These are phyloP conservation scores for Lentinus tigrinus DNA, from an alignment of 768 basidiomycete species.

Conservation along the genomic window DNA sequence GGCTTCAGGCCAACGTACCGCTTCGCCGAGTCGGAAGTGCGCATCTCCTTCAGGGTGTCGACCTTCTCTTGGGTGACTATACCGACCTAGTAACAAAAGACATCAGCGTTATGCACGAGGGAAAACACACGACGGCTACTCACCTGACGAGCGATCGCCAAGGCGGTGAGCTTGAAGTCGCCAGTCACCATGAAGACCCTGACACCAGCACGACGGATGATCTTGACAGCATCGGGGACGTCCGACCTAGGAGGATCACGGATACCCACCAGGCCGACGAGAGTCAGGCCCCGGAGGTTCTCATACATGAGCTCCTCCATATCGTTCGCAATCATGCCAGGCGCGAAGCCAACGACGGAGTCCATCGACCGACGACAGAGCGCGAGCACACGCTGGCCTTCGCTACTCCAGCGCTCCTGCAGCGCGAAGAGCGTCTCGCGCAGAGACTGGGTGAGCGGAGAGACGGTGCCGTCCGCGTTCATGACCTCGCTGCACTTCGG, in stretches of 20 bases:
- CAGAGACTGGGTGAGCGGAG: slow-evolving; percentile 30
- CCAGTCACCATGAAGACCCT: slow-evolving; percentile 64
- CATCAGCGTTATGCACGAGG: slow-evolving; percentile 2
- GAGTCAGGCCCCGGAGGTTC: slow-evolving; percentile 43
- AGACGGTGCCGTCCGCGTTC: slow-evolving; percentile 33
- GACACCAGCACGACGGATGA: slow-evolving; percentile 56
- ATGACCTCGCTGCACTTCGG: slow-evolving; percentile 36
- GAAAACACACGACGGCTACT: slow-evolving; percentile 47
- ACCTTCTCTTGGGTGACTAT: slow-evolving; percentile 40
- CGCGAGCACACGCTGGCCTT: slow-evolving; percentile 62
- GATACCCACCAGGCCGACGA: slow-evolving; percentile 60
- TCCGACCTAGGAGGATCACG: slow-evolving; percentile 60
- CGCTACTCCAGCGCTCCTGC: slow-evolving; percentile 49
- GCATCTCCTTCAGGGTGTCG: slow-evolving; percentile 34
- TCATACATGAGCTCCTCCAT: slow-evolving; percentile 44
- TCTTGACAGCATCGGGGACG: slow-evolving; percentile 48
- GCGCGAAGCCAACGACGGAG: slow-evolving; percentile 28
- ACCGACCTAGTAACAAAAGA: slow-evolving; percentile 33
- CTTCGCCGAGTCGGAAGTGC: slow-evolving; percentile 15
- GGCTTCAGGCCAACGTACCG: slow-evolving; percentile 18
- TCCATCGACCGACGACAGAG: slow-evolving; percentile 47
- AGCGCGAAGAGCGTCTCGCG: slow-evolving; percentile 32
- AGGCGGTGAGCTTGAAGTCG: slow-evolving; percentile 60
- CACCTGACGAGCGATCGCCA: slow-evolving; percentile 63
- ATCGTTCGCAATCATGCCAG: slow-evolving; percentile 31